Conservation (phyloP, 176 grass and related monocot genomes). For the Avena eriantha region DNA sequence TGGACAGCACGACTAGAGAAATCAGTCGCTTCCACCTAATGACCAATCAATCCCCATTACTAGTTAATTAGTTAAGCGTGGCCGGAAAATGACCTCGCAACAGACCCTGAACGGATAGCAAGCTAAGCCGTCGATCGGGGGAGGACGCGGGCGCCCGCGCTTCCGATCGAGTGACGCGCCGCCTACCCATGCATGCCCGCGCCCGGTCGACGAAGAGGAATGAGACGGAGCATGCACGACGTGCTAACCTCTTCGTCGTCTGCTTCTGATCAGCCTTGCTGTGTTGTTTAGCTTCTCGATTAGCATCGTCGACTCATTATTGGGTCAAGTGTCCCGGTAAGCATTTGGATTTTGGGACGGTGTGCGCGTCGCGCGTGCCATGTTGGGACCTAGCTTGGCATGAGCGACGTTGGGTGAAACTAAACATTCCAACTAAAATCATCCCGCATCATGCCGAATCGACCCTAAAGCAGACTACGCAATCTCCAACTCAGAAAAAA, state of each 20-base stretch:
- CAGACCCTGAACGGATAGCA: neutral
- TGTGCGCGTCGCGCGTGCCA: too few species aligned
- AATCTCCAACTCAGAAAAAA: too few species aligned
- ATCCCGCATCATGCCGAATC: too few species aligned
- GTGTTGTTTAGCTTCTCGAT: neutral
- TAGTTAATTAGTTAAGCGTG: neutral
- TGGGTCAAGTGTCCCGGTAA: too few species aligned
- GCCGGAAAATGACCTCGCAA: constrained; percentile 49
- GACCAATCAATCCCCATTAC: too few species aligned
- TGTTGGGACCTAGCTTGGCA: too few species aligned
- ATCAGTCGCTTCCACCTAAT: neutral
- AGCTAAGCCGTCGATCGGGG: neutral
- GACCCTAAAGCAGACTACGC: too few species aligned
- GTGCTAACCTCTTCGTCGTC: constrained; percentile 35
- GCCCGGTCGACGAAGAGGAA: neutral
- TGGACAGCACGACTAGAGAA: neutral
- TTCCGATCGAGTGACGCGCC: constrained; percentile 40
- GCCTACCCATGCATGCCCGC: constrained; percentile 33
- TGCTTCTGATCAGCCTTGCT: too few species aligned
- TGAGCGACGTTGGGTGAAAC: too few species aligned
- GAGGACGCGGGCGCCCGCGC: neutral
- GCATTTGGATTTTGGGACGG: too few species aligned
- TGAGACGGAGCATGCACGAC: constrained; percentile 23
- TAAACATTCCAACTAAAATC: too few species aligned
- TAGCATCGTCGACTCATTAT: too few species aligned